phyloP scores from a whole-genome alignment of 1,284 basidiomycete genomes.

The Taiwanofungus camphoratus region DNA sequence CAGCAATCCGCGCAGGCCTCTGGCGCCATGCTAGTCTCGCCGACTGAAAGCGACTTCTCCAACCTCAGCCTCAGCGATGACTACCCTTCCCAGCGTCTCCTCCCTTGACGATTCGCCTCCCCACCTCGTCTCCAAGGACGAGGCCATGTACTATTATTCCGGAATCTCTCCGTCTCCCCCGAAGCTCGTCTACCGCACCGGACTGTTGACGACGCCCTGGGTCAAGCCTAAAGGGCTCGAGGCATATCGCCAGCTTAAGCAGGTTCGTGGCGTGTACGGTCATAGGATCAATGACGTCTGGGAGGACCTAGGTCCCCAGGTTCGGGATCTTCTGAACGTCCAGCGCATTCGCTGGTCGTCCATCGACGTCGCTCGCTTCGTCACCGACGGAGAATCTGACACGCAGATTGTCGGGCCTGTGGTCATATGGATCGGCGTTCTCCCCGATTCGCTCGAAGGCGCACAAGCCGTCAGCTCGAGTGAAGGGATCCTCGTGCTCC shows the following conservation, averaged over 20 bases:
- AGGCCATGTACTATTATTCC: constrained; percentile 17
- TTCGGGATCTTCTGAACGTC: constrained; percentile 11
- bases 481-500: constrained; percentile 8
- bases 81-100: constrained; percentile 12
- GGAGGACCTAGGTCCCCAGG: constrained; percentile 14
- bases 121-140: constrained; percentile 10
- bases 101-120: constrained; percentile 8
- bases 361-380: constrained; percentile 14
- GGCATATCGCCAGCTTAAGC: constrained; percentile 14
- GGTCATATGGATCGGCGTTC: constrained; percentile 27
- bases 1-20: constrained; percentile 4
- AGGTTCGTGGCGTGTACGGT: constrained; percentile 9
- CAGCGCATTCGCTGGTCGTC: constrained; percentile 9
- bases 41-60: constrained; percentile 12
- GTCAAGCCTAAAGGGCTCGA: constrained; percentile 14
- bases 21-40: constrained; percentile 5
- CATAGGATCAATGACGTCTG: constrained; percentile 13
- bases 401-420: constrained; percentile 10
- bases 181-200: constrained; percentile 24
- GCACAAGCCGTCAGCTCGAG: constrained; percentile 5
- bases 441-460: constrained; percentile 21
- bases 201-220: constrained; percentile 11
- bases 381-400: constrained; percentile 1
- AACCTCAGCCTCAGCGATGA: constrained; percentile 14
- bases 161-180: constrained; percentile 24